Conservation (phyloP, 768 basidiomycete genomes). For the Phylloporus scabripes region DNA sequence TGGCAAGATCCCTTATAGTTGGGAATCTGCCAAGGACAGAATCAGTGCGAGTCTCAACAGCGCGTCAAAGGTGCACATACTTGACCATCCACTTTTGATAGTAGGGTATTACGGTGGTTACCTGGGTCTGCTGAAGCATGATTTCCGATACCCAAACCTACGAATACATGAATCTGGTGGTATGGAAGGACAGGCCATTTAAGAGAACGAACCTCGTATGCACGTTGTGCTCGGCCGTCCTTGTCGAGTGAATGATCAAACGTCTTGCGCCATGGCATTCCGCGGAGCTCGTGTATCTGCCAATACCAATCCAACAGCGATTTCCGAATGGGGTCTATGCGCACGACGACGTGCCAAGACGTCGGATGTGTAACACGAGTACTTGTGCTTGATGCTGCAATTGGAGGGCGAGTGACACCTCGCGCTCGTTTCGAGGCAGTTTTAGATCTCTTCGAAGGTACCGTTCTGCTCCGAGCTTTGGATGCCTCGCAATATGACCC, state of each 20-base stretch:
- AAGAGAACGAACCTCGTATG: constrained; percentile 69
- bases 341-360: constrained; percentile 45
- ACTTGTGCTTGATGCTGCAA: neutral
- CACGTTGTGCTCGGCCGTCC: constrained; percentile 72
- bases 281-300: constrained; percentile 55
- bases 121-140: constrained; percentile 97
- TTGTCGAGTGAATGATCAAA: constrained; percentile 48
- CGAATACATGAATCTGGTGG: neutral
- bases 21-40: constrained; percentile 54
- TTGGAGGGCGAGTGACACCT: neutral
- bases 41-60: neutral
- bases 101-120: constrained; percentile 89
- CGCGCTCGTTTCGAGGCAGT: constrained; percentile 12
- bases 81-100: constrained; percentile 83
- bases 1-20: constrained; percentile 68
- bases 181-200: neutral
- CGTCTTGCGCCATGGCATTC: constrained; percentile 91
- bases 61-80: constrained; percentile 34
- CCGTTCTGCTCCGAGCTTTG: constrained; percentile 9
- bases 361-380: constrained; percentile 33
- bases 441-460: constrained; percentile 13
- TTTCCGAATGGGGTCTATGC: constrained; percentile 37
- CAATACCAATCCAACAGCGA: constrained; percentile 69
- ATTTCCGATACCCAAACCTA: constrained; percentile 90
- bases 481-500: constrained; percentile 15